Evolutionary conservation across 768 basidiomycete species (phyloP), one percentile per base, ranked within the genome.

Genomic region (Leccinellum luteum): DNA sequence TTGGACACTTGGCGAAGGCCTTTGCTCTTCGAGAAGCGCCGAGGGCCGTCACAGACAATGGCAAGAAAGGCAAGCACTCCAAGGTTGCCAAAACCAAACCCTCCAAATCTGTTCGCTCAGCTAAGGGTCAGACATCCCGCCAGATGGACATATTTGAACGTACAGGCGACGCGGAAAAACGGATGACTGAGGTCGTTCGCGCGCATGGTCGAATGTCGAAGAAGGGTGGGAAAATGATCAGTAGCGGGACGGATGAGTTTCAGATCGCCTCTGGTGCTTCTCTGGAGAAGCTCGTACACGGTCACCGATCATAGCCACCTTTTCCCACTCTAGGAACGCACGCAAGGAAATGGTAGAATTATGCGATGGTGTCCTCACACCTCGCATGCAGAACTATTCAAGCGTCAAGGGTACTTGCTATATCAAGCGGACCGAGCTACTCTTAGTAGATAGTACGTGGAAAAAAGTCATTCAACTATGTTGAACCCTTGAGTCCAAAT

Each of bases 1-100:
- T 97, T 45, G 97, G 97, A 2, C 97, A 99, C 76, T 74, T 93
- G 48, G 93, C 94, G 15, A 95, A 96, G 73, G 85, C 93, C 1
- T 96, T 96, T 66, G 91, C 90, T 1, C 78, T 95, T 61, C 89
- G 94, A 30, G 94, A 95, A 28, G 89, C 94, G 9, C 93, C 94
- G 1, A 76, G 68, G 25, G 66, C 66, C 2, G 67, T 81, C 54
- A 70, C 65, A 9, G 62, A 64, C 7, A 55, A 65, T 3, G 56
- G 57, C 45, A 71, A 63, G 53, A 69, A 73, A 51, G 28, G 48
- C 19, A 52, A 17, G 3, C 25, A 1, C 3, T 21, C 59, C 15
- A 60, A 44, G 48, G 7, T 19, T n/a, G 15, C 51, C 35, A 54
- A 56, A 55, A 21, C 27, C 30, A 65, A 52, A 38, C 30, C 15